Evolutionary conservation across 2,329 filamentous ascomycete species (phyloP), one percentile per base, ranked within the genome.

Genomic region (Fusarium pseudograminearum): DNA sequence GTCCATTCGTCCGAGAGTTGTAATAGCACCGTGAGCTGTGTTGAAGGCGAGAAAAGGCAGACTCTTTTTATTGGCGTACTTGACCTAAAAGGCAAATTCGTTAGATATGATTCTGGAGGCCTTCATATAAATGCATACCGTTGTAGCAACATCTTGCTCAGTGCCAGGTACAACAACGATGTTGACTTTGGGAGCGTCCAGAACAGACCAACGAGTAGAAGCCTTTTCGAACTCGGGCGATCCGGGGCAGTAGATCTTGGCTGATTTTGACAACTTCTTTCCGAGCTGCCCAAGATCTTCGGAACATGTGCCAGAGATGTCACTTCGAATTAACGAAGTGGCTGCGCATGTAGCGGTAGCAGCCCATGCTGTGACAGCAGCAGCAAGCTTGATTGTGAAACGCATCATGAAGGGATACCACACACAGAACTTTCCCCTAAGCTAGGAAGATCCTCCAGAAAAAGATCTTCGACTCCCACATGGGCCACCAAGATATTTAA

Each of bases 31-130:
- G 60, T 89, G 87, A 3, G 78, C 81, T 16, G 84, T 84, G 70
- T 85, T 86, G 72, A 80, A 83, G 1, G 85, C 82, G 4, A 89
- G 80, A 65, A 89, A 87, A 0, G 86, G 84, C 4, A 86, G 59
- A 3, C 78, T 70, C 46, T 80, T 75, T 38, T 78, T 70, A 67
- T 83, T 85, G 42, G 86, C 85, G 61, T 79, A 87, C 51, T 76
- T 77, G 30, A 79, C 72, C 77, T 53, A 15, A 2, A 40, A 7
- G n/a, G n/a, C 5, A 15, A 9, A 7, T 1, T 7, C 6, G n/a
- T 46, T 20, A 63, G 30, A 26, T 47, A 5, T 20, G 6, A 1
- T 4, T 20, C 4, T 2, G 16, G 5, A 4, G 0, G 0, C 3
- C 1, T 4, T 4, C 4, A 15, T 3, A 3, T 1, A 4, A 7